phyloP scores from a whole-genome alignment of 768 basidiomycete species.

The Pulveroboletus frians region DNA sequence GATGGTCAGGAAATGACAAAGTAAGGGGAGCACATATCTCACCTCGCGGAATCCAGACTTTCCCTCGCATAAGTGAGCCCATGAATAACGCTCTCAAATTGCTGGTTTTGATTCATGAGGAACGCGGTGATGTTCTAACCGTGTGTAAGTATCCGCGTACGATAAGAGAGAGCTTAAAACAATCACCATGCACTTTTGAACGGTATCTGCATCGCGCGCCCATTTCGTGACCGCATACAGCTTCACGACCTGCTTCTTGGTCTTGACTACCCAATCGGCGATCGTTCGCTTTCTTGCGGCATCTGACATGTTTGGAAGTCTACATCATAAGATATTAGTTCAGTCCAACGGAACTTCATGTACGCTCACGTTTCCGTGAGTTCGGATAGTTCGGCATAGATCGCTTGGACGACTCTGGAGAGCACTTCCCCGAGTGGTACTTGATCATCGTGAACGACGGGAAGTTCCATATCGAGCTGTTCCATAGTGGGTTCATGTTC shows the following conservation, averaged over 20 bases:
- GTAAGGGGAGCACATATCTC: constrained; percentile 10
- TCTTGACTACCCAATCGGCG: constrained; percentile 88
- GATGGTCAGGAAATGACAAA: not conserved
- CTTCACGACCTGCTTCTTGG: constrained; percentile 85
- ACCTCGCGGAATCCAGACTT: constrained; percentile 76
- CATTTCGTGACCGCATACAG: constrained; percentile 83
- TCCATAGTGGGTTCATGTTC: constrained; percentile 42
- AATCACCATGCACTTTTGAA: constrained; percentile 81
- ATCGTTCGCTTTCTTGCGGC: constrained; percentile 71
- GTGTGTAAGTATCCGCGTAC: not conserved
- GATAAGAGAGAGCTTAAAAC: not conserved
- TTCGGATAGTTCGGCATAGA: constrained; percentile 80
- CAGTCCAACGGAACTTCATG: not conserved
- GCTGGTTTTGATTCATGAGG: constrained; percentile 77
- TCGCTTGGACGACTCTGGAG: constrained; percentile 69
- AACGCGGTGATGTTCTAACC: constrained; percentile 81
- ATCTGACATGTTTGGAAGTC: constrained; percentile 81
- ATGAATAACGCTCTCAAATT: constrained; percentile 67
- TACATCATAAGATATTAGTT: constrained; percentile 20
- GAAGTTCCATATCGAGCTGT: constrained; percentile 69
- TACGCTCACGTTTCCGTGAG: constrained; percentile 75
- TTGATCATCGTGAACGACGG: constrained; percentile 67
- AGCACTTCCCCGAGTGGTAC: constrained; percentile 68
- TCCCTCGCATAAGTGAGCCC: constrained; percentile 63
- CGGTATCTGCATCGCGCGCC: constrained; percentile 77